These are phyloP conservation scores for Mycena haematopus DNA, from an alignment of 768 basidiomycete species.

Conservation along the genomic window DNA sequence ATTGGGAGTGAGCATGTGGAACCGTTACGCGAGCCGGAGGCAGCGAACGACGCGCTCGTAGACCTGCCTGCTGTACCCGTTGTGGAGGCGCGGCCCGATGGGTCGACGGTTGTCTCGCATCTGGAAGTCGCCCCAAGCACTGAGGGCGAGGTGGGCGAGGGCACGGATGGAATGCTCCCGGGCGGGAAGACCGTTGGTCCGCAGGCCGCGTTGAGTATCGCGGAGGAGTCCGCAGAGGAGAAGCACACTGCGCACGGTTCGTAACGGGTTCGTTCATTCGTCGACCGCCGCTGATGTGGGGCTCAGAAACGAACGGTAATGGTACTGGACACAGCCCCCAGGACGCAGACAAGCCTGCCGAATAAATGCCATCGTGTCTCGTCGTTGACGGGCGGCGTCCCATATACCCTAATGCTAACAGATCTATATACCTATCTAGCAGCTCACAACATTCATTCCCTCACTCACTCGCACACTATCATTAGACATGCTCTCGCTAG, in stretches of 20 bases:
- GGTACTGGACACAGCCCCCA: constrained; percentile 9
- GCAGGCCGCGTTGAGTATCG: constrained; percentile 24
- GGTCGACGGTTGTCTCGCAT: constrained; percentile 24
- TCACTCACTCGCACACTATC: constrained; percentile 7
- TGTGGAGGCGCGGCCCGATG: constrained; percentile 29
- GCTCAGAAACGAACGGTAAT: constrained; percentile 19
- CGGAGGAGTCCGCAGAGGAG: constrained; percentile 2
- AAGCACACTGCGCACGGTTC: constrained; percentile 16
- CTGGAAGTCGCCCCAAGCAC: constrained; percentile 23
- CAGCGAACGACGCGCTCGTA: constrained; percentile 20
- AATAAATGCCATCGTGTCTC: not conserved
- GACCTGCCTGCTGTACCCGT: constrained; percentile 29
- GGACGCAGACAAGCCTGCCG: constrained; percentile 9
- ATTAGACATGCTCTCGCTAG: not conserved
- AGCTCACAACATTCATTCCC: constrained; percentile 9
- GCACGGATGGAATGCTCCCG: constrained; percentile 25
- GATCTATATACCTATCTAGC: constrained; percentile 27
- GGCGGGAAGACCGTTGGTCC: constrained; percentile 32
- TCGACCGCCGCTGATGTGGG: not conserved
- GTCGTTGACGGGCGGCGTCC: not conserved
- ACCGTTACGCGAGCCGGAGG: constrained; percentile 22
- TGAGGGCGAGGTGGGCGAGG: constrained; percentile 1
- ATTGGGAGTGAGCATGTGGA: constrained; percentile 26
- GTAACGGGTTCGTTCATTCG: not conserved
- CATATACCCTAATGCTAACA: constrained; percentile 19